Percentiles rank a stretch among this genome's conserved stretches.
Evolutionary conservation across 805 yeast genomes (phyloP).

Genomic region (Metschnikowia reukaufii): DNA sequence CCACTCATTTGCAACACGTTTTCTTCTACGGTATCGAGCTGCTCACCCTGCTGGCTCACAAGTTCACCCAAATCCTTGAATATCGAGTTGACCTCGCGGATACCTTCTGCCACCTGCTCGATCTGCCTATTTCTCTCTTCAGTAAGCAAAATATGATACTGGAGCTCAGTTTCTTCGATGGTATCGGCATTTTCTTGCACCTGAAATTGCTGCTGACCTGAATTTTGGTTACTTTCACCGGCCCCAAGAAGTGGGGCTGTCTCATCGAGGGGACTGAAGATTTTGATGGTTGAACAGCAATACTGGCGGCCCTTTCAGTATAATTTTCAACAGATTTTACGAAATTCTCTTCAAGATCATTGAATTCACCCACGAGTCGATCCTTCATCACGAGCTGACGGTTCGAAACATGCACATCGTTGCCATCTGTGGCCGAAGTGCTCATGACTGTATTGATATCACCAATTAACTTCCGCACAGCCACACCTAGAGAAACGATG

Average conservation of each 20-base stretch:
- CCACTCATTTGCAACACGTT: constrained; percentile 63
- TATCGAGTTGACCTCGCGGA: constrained; percentile 80
- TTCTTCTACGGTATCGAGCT: constrained; percentile 80
- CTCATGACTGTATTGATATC: constrained; percentile 32
- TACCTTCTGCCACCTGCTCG: constrained; percentile 69
- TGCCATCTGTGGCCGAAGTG: constrained; percentile 10
- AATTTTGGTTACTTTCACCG: constrained; percentile 20
- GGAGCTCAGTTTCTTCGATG: constrained; percentile 52
- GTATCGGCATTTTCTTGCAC: constrained; percentile 35
- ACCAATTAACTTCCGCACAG: constrained; percentile 32
- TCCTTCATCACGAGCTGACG: constrained; percentile 47
- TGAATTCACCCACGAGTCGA: constrained; percentile 57
- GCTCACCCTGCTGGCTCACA: constrained; percentile 82
- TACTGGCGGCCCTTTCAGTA: constrained; percentile 41
- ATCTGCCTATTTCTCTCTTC: constrained; percentile 76
- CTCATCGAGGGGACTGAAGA: constrained; percentile 22
- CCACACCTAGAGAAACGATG: constrained; percentile 29
- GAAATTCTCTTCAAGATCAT: constrained; percentile 47
- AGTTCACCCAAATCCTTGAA: constrained; percentile 77
- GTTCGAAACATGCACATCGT: constrained; percentile 34
- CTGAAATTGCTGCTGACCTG: constrained; percentile 25
- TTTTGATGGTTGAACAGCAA: not conserved
- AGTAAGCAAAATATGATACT: constrained; percentile 62
- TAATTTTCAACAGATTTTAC: constrained; percentile 46
- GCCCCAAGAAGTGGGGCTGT: constrained; percentile 39